Evolutionary conservation across 2,329 filamentous ascomycete species (phyloP), one percentile per base, ranked within the genome.

Genomic region (Colletotrichum lini): DNA sequence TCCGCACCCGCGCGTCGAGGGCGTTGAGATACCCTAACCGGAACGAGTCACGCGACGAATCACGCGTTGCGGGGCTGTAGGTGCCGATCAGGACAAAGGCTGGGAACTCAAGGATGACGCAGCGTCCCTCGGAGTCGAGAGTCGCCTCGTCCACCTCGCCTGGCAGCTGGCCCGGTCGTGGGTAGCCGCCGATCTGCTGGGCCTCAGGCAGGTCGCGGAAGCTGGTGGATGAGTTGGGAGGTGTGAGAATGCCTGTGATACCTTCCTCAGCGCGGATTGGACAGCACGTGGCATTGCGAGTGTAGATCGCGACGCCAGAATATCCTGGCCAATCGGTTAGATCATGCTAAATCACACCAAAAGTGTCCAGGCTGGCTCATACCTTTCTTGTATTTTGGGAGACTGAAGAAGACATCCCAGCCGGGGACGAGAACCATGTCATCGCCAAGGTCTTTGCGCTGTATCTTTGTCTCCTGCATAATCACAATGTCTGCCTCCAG

Each of bases 381-480:
- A 92, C 94, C 96, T 86, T 98, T 98, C 81, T 98, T 98, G 78
- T 97, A 88, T 79, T 92, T 94, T 0, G 96, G 96, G 30, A 99
- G 85, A 79, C 95, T 98, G 82, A 98, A 98, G 82, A 92, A 98
- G 74, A 95, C 95, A 79, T 99, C 96, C 96, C 96, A 99, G 15
- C 96, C 96, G 0, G 94, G 91, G 0, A 98, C 91, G 44, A 98
- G 85, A 12, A 98, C 95, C 94, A 98, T 98, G 76, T 98, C 96
- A 86, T 98, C 96, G 50, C 87, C 88, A 1, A 99, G 85, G 76
- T 98, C 95, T 79, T 98, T 98, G 68, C 93, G 89, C 79, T 98
- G 96, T 50, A 98, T 98, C 83, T 98, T 99, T 53, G 94, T 92
- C 82, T 98, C 96, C 81, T 99, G 96, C 85, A 98, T 95, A 70